Evolutionary conservation across 495 filamentous ascomycete species (phyloP), one percentile per base, ranked within the genome.

Genomic region (Neurospora cerealis): DNA sequence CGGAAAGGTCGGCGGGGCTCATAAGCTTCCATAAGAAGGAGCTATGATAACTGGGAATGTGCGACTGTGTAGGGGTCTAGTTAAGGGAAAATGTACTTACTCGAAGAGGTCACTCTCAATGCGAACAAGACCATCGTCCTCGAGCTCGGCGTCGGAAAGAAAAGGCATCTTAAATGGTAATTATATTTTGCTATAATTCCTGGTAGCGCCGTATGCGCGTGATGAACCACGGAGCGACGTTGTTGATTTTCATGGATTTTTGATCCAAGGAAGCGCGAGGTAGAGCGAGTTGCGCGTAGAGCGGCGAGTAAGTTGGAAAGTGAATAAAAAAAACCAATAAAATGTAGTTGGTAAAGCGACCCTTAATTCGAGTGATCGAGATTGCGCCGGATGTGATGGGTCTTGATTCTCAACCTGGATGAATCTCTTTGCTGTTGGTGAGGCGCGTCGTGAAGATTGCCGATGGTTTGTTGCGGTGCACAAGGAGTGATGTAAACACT

Each of bases 31-130:
- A 40, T 36, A 46, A 7, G 38, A 71, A 39, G 42, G 21, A n/a
- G 32, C 40, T 38, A 38, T 54, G 7, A 72, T 15, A 42, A 24
- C 10, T 15, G 3, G 36, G 48, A 36, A 37, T 19, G 32, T 21
- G 69, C 37, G 34, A 71, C 24, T 34, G 5, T 17, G 19, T 11
- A 74, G 73, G 21, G 70, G 21, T 24, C 10, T 40, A 32, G 32
- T 13, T 8, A 1, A 28, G 21, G 70, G 28, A 40, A 40, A 19
- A 37, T 24, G 7, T n/a, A 78, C 77, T 77, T 76, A 79, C 78
- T 71, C 69, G 34, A 73, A 48, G 13, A 80, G 38, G 69, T 80
- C 78, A 70, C 78, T 80, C 46, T 76, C 70, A n/a, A 80, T 46
- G 17, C 73, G 74, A 69, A 73, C 70, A 11, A 78, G 41, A 15